Base-by-base conservation (phyloP, 371 early-diverging fungal species). In the Rhizopus stolonifer region DNA sequence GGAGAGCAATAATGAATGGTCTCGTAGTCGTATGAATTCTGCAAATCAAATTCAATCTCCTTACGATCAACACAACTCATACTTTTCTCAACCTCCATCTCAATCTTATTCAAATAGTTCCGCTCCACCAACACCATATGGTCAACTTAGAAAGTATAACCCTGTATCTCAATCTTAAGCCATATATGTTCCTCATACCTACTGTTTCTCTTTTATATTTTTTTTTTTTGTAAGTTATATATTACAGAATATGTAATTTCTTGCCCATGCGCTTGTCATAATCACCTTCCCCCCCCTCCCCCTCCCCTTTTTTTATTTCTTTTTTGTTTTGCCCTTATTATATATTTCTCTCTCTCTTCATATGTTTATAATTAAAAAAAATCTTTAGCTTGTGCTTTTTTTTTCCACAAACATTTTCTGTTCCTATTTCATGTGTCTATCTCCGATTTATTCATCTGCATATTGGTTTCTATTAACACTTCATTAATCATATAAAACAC, bases 51-150 rank as follows among this genome's bases (percentile, higher is more conserved):
- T 47, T 48, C 56, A 46, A 2, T 56, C 61, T 5, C 56, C 61
- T 24, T 61, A 61, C 39, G 56, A 61, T 23, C 39, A 46, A 19
- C 61, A 61, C 24, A 47, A 52, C 23, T 62, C 62, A 25, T 62
- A 62, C 25, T 62, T 62, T 29, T 58, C 59, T 48, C 52, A 58
- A 33, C 36, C 59, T 13, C 4, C 59, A 34, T 32, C 50, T 36
- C 25, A 56, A 40, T 42, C 55, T 21, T 55, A 50, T 36, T 52
- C 56, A 15, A 58, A 52, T 24, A 23, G 18, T 14, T 46, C 60
- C 23, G 40, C 60, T 0, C 56, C 56, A 11, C 45, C 61, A 19
- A 56, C 61, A 23, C 56, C 61, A 22, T 61, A 61, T 44, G 59
- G 59, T 22, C 46, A 36, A 11, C 39, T 52, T 31, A 58, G 53